Evolutionary conservation across 2,329 filamentous ascomycete species (phyloP), one percentile per base, ranked within the genome.

Genomic region (Aspergillus floridensis): DNA sequence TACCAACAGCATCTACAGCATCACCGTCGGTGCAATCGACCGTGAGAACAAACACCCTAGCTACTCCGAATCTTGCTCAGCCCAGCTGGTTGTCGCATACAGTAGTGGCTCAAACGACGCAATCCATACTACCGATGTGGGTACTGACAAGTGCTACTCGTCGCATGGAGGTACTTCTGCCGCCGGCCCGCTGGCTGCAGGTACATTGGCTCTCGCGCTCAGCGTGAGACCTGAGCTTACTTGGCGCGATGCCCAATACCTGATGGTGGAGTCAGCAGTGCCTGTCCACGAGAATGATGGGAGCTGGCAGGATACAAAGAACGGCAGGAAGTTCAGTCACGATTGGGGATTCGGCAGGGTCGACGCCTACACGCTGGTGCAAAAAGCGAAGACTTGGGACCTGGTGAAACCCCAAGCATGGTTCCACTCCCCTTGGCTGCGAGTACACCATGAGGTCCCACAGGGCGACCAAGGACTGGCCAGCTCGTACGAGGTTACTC

Each of bases 1-100:
- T 77, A 99, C 95, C 60, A 99, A 99, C 80, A 97, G 93, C 73
- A 99, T 99, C 68, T 99, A 98, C 82, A 97, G 92, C 74, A 95
- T 99, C 68, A 96, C 93, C 0, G 92, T 99, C 19, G 95, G 95
- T 41, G 93, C 93, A 35, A 89, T 99, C 63, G 93, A 97, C 73
- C 84, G 91, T 60, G 87, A 89, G 66, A 93, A 93, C 44, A 77
- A 85, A n/a, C 93, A 98, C 72, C 93, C 95, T 0, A 95, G 93
- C 74, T 99, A 99, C 76, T 97, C 93, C 0, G 95, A 99, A 76
- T 89, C 91, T 63, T 99, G 95, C 79, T 97, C 93, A 3, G 95
- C 95, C 22, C 91, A 96, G 73, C 81, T 99, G 50, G 93, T 97
- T 2, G 95, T 99, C 10, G 96, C 95, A 0, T 99, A 98, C 76